phyloP scores from a whole-genome alignment of 805 yeast genomes.

The Myxozyma udenii region DNA sequence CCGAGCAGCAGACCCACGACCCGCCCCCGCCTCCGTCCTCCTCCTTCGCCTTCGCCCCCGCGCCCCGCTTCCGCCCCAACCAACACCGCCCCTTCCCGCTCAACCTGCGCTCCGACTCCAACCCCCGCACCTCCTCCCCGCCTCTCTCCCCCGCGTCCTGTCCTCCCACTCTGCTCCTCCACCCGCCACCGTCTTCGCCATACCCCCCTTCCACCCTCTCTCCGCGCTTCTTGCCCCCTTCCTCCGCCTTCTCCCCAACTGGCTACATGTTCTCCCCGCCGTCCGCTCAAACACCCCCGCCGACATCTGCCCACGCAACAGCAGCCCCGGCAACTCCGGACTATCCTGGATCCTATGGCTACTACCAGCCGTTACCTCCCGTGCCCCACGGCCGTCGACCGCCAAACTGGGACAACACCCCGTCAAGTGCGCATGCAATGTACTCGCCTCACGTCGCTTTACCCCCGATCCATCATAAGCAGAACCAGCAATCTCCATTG shows the following conservation, averaged over 20 bases:
- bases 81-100: conserved; percentile 28
- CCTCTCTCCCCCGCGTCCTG: conserved; percentile 4
- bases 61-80: conserved; percentile 26
- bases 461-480: not conserved
- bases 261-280: conserved; percentile 1
- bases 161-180: conserved; percentile 5
- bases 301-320: not conserved
- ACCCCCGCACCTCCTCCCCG: conserved; percentile 4
- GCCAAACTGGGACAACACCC: not conserved
- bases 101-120: conserved; percentile 12
- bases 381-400: not conserved
- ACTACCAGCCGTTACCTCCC: not conserved
- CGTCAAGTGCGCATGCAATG: not conserved
- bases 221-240: conserved; percentile 8
- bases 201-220: conserved; percentile 6
- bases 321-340: not conserved
- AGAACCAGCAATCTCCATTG: not conserved
- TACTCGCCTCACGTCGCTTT: not conserved
- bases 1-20: not conserved
- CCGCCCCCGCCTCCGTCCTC: conserved; percentile 18
- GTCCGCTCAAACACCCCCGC: conserved; percentile 1
- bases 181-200: conserved; percentile 5
- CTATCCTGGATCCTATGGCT: not conserved
- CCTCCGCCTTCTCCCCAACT: conserved; percentile 1
- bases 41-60: conserved; percentile 9